Conservation (phyloP, 176 grass and related monocot species). For the Aegilops sharonensis region DNA sequence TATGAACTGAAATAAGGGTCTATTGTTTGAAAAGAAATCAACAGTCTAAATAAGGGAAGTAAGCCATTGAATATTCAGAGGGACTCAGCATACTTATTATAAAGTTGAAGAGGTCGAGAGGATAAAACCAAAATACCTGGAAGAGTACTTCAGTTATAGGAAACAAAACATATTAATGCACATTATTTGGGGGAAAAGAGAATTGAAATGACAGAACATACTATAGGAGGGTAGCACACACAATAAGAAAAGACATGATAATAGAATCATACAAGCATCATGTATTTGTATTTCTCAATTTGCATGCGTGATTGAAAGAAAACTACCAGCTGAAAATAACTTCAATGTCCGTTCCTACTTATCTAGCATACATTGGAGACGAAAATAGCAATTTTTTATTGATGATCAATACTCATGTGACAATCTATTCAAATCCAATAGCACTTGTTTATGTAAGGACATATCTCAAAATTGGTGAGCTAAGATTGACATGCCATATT, state of each 20-base stretch:
- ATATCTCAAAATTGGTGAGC: too few relatives aligned
- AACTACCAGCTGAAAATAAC: background rate
- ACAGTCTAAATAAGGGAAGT: background rate
- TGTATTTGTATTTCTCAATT: background rate
- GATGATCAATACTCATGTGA: too few relatives aligned
- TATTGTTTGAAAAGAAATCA: background rate
- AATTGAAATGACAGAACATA: background rate
- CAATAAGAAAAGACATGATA: background rate
- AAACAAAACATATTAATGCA: constrained; percentile 30
- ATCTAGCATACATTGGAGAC: background rate
- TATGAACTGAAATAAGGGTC: constrained; percentile 6
- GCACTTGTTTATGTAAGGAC: too few relatives aligned
- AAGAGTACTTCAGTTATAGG: constrained; percentile 14
- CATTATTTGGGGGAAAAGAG: background rate
- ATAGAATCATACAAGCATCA: background rate
- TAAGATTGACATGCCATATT: too few relatives aligned
- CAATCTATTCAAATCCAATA: too few relatives aligned
- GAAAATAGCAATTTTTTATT: background rate
- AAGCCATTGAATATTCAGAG: background rate
- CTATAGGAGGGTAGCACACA: background rate
- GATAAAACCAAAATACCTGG: constrained; percentile 97
- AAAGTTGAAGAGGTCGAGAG: constrained; percentile 89
- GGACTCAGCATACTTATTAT: constrained; percentile 49
- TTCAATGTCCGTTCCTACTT: background rate
- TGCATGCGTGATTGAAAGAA: background rate